Evolutionary conservation across 805 yeast species (phyloP).

Genomic region (Sungouiozyma intestinalis): DNA sequence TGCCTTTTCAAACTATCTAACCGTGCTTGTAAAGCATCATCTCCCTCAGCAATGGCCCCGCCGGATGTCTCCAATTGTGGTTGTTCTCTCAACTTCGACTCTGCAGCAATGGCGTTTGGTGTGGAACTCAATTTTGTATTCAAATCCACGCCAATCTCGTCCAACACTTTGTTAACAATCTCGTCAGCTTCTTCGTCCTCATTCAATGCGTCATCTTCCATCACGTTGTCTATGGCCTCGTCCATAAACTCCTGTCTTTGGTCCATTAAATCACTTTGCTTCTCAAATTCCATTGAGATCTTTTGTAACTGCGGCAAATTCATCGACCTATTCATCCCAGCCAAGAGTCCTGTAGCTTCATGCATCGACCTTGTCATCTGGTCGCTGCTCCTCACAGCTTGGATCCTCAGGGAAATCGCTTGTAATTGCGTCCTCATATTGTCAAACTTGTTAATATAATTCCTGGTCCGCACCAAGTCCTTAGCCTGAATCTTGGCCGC

Average conservation of each 20-base stretch:
- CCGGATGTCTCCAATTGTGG: constrained; percentile 8
- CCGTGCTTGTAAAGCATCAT: constrained; percentile 84
- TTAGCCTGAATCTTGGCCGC: constrained; percentile 94
- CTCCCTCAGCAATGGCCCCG: constrained; percentile 31
- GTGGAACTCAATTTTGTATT: constrained; percentile 37
- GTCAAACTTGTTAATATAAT: constrained; percentile 74
- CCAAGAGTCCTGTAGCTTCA: constrained; percentile 78
- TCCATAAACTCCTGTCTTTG: constrained; percentile 99
- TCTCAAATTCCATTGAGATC: constrained; percentile 92
- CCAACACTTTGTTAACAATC: constrained; percentile 81
- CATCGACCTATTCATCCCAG: constrained; percentile 83
- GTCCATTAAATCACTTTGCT: constrained; percentile 92
- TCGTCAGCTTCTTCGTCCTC: constrained; percentile 89
- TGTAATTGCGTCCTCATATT: constrained; percentile 91
- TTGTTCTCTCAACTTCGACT: constrained; percentile 12
- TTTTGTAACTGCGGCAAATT: constrained; percentile 80
- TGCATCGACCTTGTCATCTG: constrained; percentile 94
- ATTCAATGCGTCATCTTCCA: constrained; percentile 82
- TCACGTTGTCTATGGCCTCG: constrained; percentile 92
- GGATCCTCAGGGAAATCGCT: constrained; percentile 85
- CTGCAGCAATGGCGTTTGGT: constrained; percentile 30
- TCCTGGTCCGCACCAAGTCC: constrained; percentile 82
- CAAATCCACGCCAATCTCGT: constrained; percentile 90
- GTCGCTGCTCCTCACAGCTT: constrained; percentile 82
- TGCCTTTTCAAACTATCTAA: constrained; percentile 65